These are phyloP conservation scores for Pontederia crassipes DNA, from an alignment of 176 grass and related monocot genomes.

Conservation along the genomic window DNA sequence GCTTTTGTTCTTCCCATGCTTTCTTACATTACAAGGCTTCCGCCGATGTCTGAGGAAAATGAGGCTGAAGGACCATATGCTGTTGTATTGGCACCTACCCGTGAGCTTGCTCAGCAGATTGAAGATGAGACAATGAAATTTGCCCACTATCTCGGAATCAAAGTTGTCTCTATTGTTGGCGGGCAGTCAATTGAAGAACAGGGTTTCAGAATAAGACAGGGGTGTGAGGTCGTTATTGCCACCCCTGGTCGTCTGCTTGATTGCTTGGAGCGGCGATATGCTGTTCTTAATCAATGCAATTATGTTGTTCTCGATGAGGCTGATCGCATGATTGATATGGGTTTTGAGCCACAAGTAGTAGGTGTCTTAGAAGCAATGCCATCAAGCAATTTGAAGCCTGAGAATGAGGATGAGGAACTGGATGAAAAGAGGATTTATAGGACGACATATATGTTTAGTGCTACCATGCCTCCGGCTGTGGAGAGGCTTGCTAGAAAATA, in stretches of 20 bases:
- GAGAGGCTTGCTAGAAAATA: conserved; percentile 94
- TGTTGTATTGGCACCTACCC: conserved; percentile 93
- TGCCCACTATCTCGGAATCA: conserved; percentile 84
- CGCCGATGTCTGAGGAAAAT: conserved; percentile 85
- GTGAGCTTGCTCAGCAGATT: conserved; percentile 96
- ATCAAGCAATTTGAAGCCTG: conserved; percentile 96
- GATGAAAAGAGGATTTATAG: conserved; percentile 94
- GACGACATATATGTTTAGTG: conserved; percentile 99
- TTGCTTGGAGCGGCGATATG: conserved; percentile 92
- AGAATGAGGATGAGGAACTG: conserved; percentile 96
- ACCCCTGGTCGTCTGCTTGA: conserved; percentile 90
- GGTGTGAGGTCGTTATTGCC: conserved; percentile 92
- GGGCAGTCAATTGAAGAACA: conserved; percentile 98
- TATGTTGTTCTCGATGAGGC: conserved; percentile 98
- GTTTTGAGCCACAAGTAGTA: conserved; percentile 93
- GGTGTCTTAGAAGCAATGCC: conserved; percentile 93
- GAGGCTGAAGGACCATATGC: conserved; percentile 96
- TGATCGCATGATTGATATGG: conserved; percentile 99
- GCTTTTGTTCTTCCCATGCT: conserved; percentile 97
- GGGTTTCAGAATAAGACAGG: conserved; percentile 87
- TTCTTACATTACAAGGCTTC: conserved; percentile 76
- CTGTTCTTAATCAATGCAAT: conserved; percentile 94
- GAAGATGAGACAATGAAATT: conserved; percentile 98
- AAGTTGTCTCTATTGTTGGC: conserved; percentile 92
- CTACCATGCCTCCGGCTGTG: conserved; percentile 90